Evolutionary conservation across 2,329 filamentous ascomycete genomes (phyloP).

Genomic region (Alternaria brassicae): DNA sequence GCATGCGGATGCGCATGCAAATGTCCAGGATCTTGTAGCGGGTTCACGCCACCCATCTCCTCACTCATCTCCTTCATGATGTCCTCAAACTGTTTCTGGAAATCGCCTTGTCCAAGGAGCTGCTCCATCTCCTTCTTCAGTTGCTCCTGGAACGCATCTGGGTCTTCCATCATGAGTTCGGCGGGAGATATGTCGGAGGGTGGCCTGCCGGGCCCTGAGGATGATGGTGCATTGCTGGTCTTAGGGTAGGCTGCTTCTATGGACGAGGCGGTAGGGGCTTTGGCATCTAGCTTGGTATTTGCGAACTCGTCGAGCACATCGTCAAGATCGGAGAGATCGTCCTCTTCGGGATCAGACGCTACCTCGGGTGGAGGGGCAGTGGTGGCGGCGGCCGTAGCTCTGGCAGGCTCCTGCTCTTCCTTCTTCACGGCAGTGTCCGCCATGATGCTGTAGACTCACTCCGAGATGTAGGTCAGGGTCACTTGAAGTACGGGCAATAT

Average conservation of each 20-base stretch:
- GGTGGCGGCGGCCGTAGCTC: conserved; percentile 18
- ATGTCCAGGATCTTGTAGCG: conserved; percentile 26
- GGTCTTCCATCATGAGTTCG: conserved; percentile 39
- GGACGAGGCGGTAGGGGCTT: conserved; percentile 42
- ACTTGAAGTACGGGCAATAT: background rate
- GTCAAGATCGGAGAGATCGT: conserved; percentile 90
- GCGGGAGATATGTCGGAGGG: conserved; percentile 38
- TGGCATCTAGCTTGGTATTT: conserved; percentile 64
- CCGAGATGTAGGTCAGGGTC: background rate
- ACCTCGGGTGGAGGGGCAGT: conserved; percentile 39
- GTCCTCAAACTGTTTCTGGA: conserved; percentile 79
- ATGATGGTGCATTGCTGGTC: conserved; percentile 43
- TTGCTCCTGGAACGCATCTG: conserved; percentile 82
- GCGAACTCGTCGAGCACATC: conserved; percentile 95
- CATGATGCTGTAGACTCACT: conserved; percentile 17
- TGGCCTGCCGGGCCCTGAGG: conserved; percentile 52
- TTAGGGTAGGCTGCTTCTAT: conserved; percentile 43
- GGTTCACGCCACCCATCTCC: conserved; percentile 34
- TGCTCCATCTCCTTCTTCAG: conserved; percentile 91
- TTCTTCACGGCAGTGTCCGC: conserved; percentile 30
- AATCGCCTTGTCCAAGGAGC: conserved; percentile 75
- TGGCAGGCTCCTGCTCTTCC: conserved; percentile 23
- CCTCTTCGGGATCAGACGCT: conserved; percentile 88
- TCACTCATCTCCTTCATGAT: conserved; percentile 74
- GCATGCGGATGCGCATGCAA: conserved; percentile 37